These are phyloP conservation scores for Gossypium herbaceum DNA, from an alignment of 345 rosid genomes.

Conservation along the genomic window DNA sequence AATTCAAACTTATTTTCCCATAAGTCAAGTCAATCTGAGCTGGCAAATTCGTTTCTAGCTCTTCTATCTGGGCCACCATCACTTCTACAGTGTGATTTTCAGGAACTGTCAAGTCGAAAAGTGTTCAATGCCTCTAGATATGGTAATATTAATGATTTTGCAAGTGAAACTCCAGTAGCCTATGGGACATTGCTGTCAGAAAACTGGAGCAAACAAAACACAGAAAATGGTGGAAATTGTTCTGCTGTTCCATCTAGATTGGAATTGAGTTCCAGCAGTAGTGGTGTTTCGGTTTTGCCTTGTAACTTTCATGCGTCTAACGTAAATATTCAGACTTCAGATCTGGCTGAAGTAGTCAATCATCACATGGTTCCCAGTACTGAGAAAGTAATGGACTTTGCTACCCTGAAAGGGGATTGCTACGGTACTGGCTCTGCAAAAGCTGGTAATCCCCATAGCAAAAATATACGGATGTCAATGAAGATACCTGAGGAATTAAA, in stretches of 20 bases:
- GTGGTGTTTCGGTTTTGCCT: conserved; percentile 21
- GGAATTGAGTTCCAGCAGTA: conserved; percentile 6
- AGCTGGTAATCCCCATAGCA: conserved; percentile 18
- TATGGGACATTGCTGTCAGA: conserved; percentile 20
- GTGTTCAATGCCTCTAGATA: conserved; percentile 19
- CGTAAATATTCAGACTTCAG: conserved; percentile 19
- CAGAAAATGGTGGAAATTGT: conserved; percentile 17
- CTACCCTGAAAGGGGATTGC: conserved; percentile 21
- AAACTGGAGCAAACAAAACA: conserved; percentile 19
- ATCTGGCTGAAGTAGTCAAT: conserved; percentile 21
- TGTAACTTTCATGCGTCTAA: conserved; percentile 21
- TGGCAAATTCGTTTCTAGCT: conserved; percentile 40
- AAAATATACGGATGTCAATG: conserved; percentile 8
- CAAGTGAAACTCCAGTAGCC: conserved; percentile 18
- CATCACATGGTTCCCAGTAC: conserved; percentile 21
- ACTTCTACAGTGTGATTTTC: conserved; percentile 31
- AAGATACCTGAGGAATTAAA: conserved; percentile 22
- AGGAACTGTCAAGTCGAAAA: conserved; percentile 30
- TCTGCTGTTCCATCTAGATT: conserved; percentile 20
- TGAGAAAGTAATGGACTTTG: conserved; percentile 24
- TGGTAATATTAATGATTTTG: conserved; percentile 21
- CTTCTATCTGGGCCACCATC: conserved; percentile 38
- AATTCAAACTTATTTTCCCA: conserved; percentile 16
- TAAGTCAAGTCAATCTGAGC: conserved; percentile 17
- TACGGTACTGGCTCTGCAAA: conserved; percentile 11